Evolutionary conservation across 139 green algal species (phyloP).

Genomic region (Closterium sp.): DNA sequence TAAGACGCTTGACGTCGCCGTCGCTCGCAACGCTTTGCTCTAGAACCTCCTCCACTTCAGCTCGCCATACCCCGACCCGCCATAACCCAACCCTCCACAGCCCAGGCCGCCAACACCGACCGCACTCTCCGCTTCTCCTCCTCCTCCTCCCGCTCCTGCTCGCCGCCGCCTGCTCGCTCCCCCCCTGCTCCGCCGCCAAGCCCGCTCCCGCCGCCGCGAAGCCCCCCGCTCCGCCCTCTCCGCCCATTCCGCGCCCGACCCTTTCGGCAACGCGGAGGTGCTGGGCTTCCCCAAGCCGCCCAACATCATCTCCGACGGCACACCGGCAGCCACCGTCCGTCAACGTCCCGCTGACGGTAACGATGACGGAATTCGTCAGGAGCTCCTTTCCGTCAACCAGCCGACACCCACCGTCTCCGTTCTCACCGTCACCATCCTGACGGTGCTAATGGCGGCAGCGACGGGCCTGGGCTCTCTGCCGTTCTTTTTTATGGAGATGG

Average conservation of each 20-base stretch:
- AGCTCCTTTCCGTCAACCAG: background rate
- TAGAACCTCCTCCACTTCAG: background rate
- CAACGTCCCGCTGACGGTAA: background rate
- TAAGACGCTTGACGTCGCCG: background rate
- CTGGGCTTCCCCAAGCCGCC: background rate
- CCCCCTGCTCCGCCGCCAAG: background rate
- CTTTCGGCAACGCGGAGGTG: background rate
- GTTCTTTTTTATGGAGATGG: constrained; percentile 47
- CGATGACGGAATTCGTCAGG: background rate
- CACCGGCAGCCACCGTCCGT: background rate
- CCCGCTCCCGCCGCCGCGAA: background rate
- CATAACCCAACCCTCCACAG: background rate
- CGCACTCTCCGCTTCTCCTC: background rate
- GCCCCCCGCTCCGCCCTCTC: background rate
- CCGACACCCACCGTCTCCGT: constrained; percentile 16
- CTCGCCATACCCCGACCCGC: too few species aligned
- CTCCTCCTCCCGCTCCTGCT: background rate
- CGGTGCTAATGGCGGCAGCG: constrained; percentile 47
- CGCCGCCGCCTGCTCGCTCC: background rate
- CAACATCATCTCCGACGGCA: background rate
- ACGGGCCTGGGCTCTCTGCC: constrained; percentile 46
- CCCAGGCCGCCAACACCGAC: background rate
- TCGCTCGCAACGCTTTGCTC: background rate
- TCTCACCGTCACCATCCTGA: constrained; percentile 37
- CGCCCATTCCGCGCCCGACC: background rate